phyloP scores from a whole-genome alignment of 2,329 filamentous ascomycete genomes.

The Arthrobotrys iridis region DNA sequence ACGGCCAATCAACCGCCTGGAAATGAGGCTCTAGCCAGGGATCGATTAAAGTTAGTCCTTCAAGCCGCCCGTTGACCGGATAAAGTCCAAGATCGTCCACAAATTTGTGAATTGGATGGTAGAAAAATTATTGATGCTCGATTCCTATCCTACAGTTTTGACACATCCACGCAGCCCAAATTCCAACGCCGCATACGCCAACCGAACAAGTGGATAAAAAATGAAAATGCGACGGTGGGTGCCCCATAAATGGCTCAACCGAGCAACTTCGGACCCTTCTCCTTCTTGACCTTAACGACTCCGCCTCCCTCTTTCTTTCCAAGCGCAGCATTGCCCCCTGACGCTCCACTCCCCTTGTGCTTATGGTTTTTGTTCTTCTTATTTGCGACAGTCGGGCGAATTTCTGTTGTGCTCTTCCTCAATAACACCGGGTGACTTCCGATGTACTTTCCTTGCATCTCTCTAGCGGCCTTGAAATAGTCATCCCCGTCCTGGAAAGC shows the following conservation, averaged over 20 bases:
- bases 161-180: not conserved
- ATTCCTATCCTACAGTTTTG: constrained; percentile 16
- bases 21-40: too few relatives aligned
- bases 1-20: not conserved
- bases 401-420: constrained; percentile 88
- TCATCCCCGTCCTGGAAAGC: constrained; percentile 95
- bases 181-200: constrained; percentile 44
- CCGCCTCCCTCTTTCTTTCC: constrained; percentile 44
- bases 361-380: constrained; percentile 64
- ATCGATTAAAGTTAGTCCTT: too few relatives aligned
- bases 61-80: too few relatives aligned
- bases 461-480: constrained; percentile 93
- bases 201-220: constrained; percentile 1
- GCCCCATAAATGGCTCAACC: constrained; percentile 7
- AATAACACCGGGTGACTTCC: constrained; percentile 92
- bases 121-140: not conserved
- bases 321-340: constrained; percentile 14
- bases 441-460: constrained; percentile 99
- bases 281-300: constrained; percentile 45
- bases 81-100: not conserved
- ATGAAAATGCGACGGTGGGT: not conserved
- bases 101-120: not conserved
- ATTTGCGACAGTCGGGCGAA: constrained; percentile 77
- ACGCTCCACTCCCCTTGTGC: constrained; percentile 32
- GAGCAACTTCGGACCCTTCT: constrained; percentile 49